Conservation (phyloP, 345 rosid species). For the Aquilaria sinensis region DNA sequence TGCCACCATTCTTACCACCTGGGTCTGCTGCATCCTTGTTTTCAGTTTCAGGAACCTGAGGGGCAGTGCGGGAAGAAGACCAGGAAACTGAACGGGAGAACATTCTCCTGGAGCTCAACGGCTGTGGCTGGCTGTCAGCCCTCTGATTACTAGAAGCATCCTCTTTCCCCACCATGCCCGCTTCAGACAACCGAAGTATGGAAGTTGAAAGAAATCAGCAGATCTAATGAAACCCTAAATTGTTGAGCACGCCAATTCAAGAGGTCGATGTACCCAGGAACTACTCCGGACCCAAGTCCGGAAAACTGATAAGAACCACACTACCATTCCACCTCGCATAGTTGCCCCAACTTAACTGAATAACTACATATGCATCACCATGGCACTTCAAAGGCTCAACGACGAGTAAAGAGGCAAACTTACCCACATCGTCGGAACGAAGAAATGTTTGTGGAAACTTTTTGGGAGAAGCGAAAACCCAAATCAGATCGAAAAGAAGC, state of each 20-base stretch:
- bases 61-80: conserved; percentile 85
- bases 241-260: conserved; percentile 10
- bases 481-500: conserved; percentile 33
- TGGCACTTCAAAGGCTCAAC: conserved; percentile 5
- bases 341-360: too few relatives aligned
- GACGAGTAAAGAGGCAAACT: neutral
- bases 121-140: conserved; percentile 31
- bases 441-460: conserved; percentile 9
- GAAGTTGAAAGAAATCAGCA: conserved; percentile 18
- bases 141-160: conserved; percentile 51
- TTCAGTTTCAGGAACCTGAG: conserved; percentile 46
- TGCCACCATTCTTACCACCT: conserved; percentile 25
- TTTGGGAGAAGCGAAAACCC: conserved; percentile 14
- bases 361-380: neutral
- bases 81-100: conserved; percentile 97
- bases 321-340: conserved; percentile 1
- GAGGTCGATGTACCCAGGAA: neutral
- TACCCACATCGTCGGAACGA: neutral
- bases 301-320: conserved; percentile 5
- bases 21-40: conserved; percentile 42
- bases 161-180: conserved; percentile 88
- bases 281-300: neutral
- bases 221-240: conserved; percentile 12
- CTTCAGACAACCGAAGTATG: conserved; percentile 13
- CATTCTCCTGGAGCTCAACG: conserved; percentile 63